Conservation (phyloP, 2,329 filamentous ascomycete genomes). For the Huntiella bhutanensis region DNA sequence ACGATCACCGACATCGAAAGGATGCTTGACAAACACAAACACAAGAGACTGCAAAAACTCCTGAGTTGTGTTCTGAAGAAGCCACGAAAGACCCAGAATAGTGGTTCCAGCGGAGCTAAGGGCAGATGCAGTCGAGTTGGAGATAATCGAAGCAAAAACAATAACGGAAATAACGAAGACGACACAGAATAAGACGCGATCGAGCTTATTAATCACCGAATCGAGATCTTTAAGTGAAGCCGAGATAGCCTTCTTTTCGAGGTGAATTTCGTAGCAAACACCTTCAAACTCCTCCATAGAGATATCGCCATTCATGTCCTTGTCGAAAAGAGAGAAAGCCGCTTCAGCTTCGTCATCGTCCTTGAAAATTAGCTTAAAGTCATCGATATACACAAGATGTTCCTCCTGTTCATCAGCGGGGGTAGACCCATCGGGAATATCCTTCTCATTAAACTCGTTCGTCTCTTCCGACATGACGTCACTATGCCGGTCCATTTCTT, state of each 20-base stretch:
- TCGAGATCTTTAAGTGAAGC: slow-evolving; percentile 89
- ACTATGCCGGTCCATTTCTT: neutral
- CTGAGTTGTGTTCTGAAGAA: slow-evolving; percentile 80
- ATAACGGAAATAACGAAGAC: slow-evolving; percentile 64
- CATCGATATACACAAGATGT: slow-evolving; percentile 60
- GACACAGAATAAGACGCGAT: slow-evolving; percentile 75
- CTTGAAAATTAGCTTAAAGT: slow-evolving; percentile 60
- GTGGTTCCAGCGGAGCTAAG: slow-evolving; percentile 78
- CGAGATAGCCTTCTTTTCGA: slow-evolving; percentile 87
- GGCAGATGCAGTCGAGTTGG: slow-evolving; percentile 72
- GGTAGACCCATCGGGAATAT: neutral
- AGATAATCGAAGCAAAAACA: slow-evolving; percentile 78
- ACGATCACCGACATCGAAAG: slow-evolving; percentile 87
- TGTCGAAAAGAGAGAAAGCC: slow-evolving; percentile 84
- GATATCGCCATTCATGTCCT: slow-evolving; percentile 90
- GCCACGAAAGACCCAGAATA: slow-evolving; percentile 78
- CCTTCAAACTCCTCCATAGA: slow-evolving; percentile 88
- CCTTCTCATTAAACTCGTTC: slow-evolving; percentile 7
- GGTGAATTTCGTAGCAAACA: slow-evolving; percentile 82
- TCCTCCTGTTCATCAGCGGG: slow-evolving; percentile 29
- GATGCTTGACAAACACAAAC: slow-evolving; percentile 94
- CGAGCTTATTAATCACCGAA: slow-evolving; percentile 77
- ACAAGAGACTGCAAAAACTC: slow-evolving; percentile 88
- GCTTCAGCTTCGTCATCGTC: slow-evolving; percentile 73
- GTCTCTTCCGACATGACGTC: neutral